Percentiles rank a stretch among this genome's conserved stretches.
These are phyloP conservation scores for Leccinum griseonigrum DNA, from an alignment of 1,284 basidiomycete species.

Conservation along the genomic window DNA sequence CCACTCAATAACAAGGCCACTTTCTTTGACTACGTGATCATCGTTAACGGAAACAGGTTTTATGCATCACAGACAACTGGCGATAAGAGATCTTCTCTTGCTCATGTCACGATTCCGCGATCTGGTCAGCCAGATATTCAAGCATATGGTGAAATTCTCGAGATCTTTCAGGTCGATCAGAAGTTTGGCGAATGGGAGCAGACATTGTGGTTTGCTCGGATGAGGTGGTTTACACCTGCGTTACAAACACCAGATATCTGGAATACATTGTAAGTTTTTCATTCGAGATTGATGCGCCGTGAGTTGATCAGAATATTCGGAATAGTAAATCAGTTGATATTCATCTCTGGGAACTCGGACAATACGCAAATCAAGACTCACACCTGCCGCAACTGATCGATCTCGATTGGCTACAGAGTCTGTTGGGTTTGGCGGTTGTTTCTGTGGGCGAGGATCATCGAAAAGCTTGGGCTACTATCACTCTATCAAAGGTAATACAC, in stretches of 20 bases:
- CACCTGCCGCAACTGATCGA: too few species aligned
- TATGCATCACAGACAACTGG: conserved; percentile 6
- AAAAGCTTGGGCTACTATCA: too few species aligned
- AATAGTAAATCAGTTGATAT: background rate
- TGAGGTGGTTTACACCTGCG: conserved; percentile 4
- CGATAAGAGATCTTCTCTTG: background rate
- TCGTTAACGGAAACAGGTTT: conserved; percentile 17
- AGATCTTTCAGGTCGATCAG: conserved; percentile 6
- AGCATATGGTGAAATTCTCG: conserved; percentile 1
- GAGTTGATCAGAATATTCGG: too few species aligned
- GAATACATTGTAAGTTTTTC: background rate
- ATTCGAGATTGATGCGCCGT: too few species aligned
- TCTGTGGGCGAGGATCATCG: too few species aligned
- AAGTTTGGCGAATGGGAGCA: background rate
- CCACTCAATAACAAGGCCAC: conserved; percentile 6
- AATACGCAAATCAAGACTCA: too few species aligned
- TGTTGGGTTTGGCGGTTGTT: too few species aligned
- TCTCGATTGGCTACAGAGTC: too few species aligned
- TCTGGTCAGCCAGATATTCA: too few species aligned
- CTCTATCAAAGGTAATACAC: too few species aligned
- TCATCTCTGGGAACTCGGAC: background rate
- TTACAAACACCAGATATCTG: too few species aligned
- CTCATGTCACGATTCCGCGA: conserved; percentile 1
- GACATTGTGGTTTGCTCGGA: conserved; percentile 2
- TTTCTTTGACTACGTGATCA: conserved; percentile 24